Conservation (phyloP, 306 rosid genomes). For the Arachis stenosperma region DNA sequence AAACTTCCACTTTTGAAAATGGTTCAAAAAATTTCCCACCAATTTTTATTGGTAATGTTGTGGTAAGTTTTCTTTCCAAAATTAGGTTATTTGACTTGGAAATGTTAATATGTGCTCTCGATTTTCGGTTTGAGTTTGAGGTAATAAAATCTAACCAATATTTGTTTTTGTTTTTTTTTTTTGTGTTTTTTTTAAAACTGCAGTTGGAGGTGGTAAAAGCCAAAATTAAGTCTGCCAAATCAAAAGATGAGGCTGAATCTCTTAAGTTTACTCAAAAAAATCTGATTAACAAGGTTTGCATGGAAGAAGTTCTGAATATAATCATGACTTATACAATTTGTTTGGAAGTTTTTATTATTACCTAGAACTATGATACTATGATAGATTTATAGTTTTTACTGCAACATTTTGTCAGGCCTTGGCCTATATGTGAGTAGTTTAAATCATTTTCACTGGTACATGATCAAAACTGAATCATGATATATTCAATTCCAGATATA, state of each 20-base stretch:
- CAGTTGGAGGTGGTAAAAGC: constrained; percentile 82
- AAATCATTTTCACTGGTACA: constrained; percentile 19
- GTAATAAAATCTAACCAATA: constrained; percentile 26
- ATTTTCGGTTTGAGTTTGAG: constrained; percentile 20
- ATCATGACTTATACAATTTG: neutral
- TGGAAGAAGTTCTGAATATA: constrained; percentile 26
- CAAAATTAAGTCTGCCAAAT: constrained; percentile 67
- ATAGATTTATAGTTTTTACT: neutral
- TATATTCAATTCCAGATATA: constrained; percentile 65
- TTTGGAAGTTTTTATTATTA: no score
- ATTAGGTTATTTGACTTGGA: constrained; percentile 20
- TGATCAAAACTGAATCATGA: constrained; percentile 25
- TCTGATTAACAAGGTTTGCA: constrained; percentile 80
- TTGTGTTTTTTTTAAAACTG: constrained; percentile 23
- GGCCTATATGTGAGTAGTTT: constrained; percentile 11
- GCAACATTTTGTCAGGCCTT: constrained; percentile 21
- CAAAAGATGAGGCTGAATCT: constrained; percentile 75
- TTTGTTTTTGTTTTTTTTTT: neutral
- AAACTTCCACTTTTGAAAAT: constrained; percentile 9
- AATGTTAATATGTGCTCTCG: constrained; percentile 4
- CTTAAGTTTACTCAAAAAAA: constrained; percentile 76
- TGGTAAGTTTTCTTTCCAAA: neutral
- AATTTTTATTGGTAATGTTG: constrained; percentile 18
- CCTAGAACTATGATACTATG: no score
- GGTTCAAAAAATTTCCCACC: neutral